Evolutionary conservation across 306 rosid species (phyloP), one percentile per base, ranked within the genome.

Genomic region (Pyrus bretschneideri): DNA sequence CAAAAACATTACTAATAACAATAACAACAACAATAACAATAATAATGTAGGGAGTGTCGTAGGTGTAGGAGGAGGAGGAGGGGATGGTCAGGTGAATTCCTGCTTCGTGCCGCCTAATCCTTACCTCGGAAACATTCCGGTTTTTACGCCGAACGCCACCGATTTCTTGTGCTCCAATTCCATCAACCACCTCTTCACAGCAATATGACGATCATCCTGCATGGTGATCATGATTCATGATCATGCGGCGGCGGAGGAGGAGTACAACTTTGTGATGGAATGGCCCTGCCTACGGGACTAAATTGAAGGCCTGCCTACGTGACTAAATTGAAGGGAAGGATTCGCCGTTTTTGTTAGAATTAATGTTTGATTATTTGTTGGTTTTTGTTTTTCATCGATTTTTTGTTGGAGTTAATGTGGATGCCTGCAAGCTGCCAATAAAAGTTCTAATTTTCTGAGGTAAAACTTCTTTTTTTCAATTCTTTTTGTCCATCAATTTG

Each of bases 31-130:
- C 19, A 57, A n/a, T 57, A 72, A 57, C 40, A 6, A 17, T 5
- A 57, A 35, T 19, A 35, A 57, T 35, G 55, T 68, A 57, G 52
- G 35, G 23, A 33, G 14, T 1, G 17, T 21, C n/a, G 30, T 38
- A 30, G 66, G 52, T 0, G 69, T 38, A 30, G 66, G 52, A 0
- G 69, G 14, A 10, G 72, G 72, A 76, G 8, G 86, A 81, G 68
- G 79, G 75, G 85, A 83, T 62, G 78, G 71, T 23, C 93, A 85
- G n/a, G 90, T 82, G n/a, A 85, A 79, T 44, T 87, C 90, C 4
- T 89, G 88, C 52, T 89, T 87, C 38, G 46, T 80, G 80, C 62
- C 63, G 0, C 59, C 83, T 33, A 83, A 85, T 72, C 86, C 89
- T 66, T 88, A 86, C 54, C 4, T 84, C 78, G 33, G 82, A 30